Conservation (phyloP, 2,329 filamentous ascomycete species). For the Paraconiothyrium sp. region DNA sequence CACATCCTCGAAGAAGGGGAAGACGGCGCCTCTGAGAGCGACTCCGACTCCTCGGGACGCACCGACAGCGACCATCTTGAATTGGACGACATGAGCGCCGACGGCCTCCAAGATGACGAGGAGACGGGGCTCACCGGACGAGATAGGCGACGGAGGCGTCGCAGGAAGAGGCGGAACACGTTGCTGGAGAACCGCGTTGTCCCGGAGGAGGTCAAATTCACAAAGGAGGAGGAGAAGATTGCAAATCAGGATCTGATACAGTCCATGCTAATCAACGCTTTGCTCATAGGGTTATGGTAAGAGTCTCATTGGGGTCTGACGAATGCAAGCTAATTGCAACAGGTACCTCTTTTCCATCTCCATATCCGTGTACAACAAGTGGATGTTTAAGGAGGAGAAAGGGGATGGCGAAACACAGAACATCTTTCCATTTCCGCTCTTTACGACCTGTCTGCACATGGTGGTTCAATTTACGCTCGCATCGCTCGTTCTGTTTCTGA, state of each 20-base stretch:
- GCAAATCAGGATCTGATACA: slow-evolving; percentile 78
- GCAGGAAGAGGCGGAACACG: slow-evolving; percentile 73
- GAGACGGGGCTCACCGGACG: slow-evolving; percentile 84
- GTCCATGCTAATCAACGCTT: slow-evolving; percentile 75
- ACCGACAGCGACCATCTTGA: slow-evolving; percentile 63
- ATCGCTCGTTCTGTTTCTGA: slow-evolving; percentile 77
- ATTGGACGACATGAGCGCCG: slow-evolving; percentile 69
- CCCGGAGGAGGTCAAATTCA: slow-evolving; percentile 59
- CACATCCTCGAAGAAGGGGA: slow-evolving; percentile 49
- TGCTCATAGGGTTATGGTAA: slow-evolving; percentile 86
- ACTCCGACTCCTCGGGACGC: slow-evolving; percentile 43
- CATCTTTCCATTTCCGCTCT: slow-evolving; percentile 93
- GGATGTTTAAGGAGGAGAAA: slow-evolving; percentile 84
- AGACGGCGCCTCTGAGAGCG: slow-evolving; percentile 40
- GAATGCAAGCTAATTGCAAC: slow-evolving; percentile 25
- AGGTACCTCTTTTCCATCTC: slow-evolving; percentile 86
- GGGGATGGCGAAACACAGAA: slow-evolving; percentile 47
- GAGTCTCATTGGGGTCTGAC: neutral
- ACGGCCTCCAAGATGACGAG: slow-evolving; percentile 82
- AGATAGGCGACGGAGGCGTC: slow-evolving; percentile 74
- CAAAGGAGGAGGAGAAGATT: slow-evolving; percentile 76
- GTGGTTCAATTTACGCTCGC: slow-evolving; percentile 86
- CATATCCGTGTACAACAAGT: slow-evolving; percentile 89
- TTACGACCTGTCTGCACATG: slow-evolving; percentile 96
- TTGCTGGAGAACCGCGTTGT: slow-evolving; percentile 76